A percentile compares a stretch with the other conserved stretches of the same genome.
Evolutionary conservation across 768 basidiomycete genomes (phyloP).

Genomic region (Russula lepida): DNA sequence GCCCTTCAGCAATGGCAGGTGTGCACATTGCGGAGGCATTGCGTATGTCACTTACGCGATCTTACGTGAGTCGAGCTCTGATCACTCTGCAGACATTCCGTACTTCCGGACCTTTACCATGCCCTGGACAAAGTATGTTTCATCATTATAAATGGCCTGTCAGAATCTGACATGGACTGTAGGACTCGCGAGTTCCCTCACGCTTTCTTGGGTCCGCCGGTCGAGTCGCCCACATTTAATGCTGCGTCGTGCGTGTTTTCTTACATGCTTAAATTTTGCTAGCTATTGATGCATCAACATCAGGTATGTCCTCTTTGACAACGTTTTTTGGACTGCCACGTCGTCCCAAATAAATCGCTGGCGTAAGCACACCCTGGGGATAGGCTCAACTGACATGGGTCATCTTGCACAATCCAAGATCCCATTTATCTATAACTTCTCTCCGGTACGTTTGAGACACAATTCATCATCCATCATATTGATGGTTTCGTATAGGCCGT

Average conservation of each 20-base stretch:
- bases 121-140: constrained; percentile 47
- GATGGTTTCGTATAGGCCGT: constrained; percentile 34
- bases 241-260: constrained; percentile 38
- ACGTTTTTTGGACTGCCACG: constrained; percentile 61
- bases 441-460: constrained; percentile 30
- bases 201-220: constrained; percentile 53
- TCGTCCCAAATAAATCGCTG: constrained; percentile 59
- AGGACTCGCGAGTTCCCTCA: constrained; percentile 57
- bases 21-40: constrained; percentile 66
- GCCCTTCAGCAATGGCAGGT: constrained; percentile 61
- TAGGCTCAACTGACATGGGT: constrained; percentile 51
- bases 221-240: constrained; percentile 57
- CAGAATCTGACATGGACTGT: not conserved
- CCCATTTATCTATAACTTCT: constrained; percentile 61
- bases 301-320: constrained; percentile 55
- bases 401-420: constrained; percentile 52
- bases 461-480: not conserved
- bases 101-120: constrained; percentile 60
- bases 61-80: not conserved
- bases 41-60: constrained; percentile 28
- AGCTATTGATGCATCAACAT: not conserved
- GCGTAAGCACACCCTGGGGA: constrained; percentile 43
- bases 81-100: constrained; percentile 38
- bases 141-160: not conserved
- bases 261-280: not conserved